Evolutionary conservation across 257 asterid species (phyloP).

Genomic region (Hygrophila difformis): DNA sequence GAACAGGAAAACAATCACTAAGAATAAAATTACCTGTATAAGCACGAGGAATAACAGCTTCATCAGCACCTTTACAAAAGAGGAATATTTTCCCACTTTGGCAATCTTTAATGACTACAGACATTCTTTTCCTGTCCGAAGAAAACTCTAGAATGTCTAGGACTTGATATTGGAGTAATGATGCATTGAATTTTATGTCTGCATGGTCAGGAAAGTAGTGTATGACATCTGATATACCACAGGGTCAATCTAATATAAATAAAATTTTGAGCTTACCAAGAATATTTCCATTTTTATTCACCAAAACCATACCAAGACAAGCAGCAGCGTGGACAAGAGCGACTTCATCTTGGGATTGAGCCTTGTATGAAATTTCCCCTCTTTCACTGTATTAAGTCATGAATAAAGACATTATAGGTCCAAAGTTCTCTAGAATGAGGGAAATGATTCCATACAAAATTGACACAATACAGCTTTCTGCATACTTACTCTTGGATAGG

Average conservation of each 20-base stretch:
- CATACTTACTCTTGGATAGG: slow-evolving; percentile 69
- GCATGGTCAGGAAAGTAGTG: slow-evolving; percentile 26
- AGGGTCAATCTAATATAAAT: too few species aligned
- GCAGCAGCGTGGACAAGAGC: slow-evolving; percentile 98
- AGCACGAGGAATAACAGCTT: slow-evolving; percentile 75
- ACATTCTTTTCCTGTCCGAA: slow-evolving; percentile 95
- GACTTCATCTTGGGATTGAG: slow-evolving; percentile 98
- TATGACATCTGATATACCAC: too few species aligned
- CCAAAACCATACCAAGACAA: slow-evolving; percentile 61
- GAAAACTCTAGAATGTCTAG: slow-evolving; percentile 90
- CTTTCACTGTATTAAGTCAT: slow-evolving; percentile 46
- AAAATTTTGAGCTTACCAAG: slow-evolving; percentile 50
- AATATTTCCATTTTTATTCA: slow-evolving; percentile 56
- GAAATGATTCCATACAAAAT: neutral
- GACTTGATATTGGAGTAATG: slow-evolving; percentile 64
- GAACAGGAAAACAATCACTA: neutral
- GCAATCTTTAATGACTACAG: slow-evolving; percentile 73
- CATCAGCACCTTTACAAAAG: slow-evolving; percentile 96
- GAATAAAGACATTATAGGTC: too few species aligned
- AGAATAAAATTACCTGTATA: slow-evolving; percentile 47
- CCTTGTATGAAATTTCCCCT: slow-evolving; percentile 73
- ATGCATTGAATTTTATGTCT: slow-evolving; percentile 72
- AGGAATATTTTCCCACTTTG: slow-evolving; percentile 60
- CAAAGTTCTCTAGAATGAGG: too few species aligned
- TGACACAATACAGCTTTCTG: too few species aligned